Evolutionary conservation across 306 rosid genomes (phyloP).

Genomic region (Acacia confusa): DNA sequence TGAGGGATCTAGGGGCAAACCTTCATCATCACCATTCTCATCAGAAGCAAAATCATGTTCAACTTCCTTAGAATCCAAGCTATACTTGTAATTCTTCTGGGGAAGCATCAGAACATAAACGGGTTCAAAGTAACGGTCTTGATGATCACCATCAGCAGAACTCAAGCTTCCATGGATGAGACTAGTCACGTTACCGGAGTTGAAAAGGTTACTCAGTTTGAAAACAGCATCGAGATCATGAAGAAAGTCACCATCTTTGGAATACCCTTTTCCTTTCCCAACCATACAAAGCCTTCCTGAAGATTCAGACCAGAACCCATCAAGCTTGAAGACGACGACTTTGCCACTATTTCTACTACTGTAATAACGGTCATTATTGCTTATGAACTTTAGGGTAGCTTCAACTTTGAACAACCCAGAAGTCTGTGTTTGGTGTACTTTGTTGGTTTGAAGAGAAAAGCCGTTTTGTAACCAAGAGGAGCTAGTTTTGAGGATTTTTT

Average conservation of each 20-base stretch:
- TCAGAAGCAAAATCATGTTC: background rate
- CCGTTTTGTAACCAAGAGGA: background rate
- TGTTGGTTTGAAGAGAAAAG: background rate
- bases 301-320: slow-evolving; percentile 44
- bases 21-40: background rate
- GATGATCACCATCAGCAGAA: slow-evolving; percentile 10
- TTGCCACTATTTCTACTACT: background rate
- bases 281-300: slow-evolving; percentile 38
- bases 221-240: background rate
- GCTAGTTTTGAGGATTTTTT: background rate
- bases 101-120: slow-evolving; percentile 39
- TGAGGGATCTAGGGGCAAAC: slow-evolving; percentile 23
- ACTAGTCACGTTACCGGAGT: background rate
- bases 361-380: background rate
- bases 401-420: slow-evolving; percentile 35
- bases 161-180: slow-evolving; percentile 41
- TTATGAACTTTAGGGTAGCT: slow-evolving; percentile 23
- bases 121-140: slow-evolving; percentile 23
- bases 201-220: slow-evolving; percentile 33
- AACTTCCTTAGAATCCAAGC: slow-evolving; percentile 8
- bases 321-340: background rate
- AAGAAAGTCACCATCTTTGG: background rate
- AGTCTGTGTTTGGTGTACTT: slow-evolving; percentile 1
- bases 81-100: slow-evolving; percentile 29
- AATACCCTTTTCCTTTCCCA: slow-evolving; percentile 18